These are phyloP conservation scores for Alternaria triticina DNA, from an alignment of 2,329 filamentous ascomycete genomes.

Conservation along the genomic window DNA sequence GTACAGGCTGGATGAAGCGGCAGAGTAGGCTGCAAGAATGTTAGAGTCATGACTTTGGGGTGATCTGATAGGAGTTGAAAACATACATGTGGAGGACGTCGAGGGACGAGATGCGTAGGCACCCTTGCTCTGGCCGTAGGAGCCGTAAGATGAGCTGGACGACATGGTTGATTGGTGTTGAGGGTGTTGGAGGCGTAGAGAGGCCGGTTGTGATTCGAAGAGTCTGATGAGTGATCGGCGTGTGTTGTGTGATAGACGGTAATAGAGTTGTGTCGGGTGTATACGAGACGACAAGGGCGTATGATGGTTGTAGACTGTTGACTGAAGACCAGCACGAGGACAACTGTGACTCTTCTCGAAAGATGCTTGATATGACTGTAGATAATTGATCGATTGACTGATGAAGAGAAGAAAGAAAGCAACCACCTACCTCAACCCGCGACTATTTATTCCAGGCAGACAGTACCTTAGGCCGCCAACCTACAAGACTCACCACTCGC, in stretches of 20 bases:
- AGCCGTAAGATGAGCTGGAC: constrained; percentile 33
- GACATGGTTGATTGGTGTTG: constrained; percentile 30
- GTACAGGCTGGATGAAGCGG: constrained; percentile 32
- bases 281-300: constrained; percentile 14
- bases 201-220: constrained; percentile 15
- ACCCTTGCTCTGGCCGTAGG: constrained; percentile 31
- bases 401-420: constrained; percentile 18
- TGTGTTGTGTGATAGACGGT: constrained; percentile 7
- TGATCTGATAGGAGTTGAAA: constrained; percentile 2
- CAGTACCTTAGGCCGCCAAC: constrained; percentile 39
- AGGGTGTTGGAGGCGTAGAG: constrained; percentile 19
- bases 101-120: constrained; percentile 33
- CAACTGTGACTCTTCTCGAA: constrained; percentile 8
- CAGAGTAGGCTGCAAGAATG: constrained; percentile 18
- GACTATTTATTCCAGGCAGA: constrained; percentile 44
- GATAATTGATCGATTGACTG: constrained; percentile 8
- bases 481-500: constrained; percentile 8
- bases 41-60: constrained; percentile 9
- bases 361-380: constrained; percentile 22
- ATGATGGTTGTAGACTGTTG: constrained; percentile 13
- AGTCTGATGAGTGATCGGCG: constrained; percentile 1
- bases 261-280: constrained; percentile 12
- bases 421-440: constrained; percentile 6
- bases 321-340: constrained; percentile 25
- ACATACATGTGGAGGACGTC: constrained; percentile 33